phyloP scores from a whole-genome alignment of 2,329 filamentous ascomycete genomes.

The Paecilomyces variotii region DNA sequence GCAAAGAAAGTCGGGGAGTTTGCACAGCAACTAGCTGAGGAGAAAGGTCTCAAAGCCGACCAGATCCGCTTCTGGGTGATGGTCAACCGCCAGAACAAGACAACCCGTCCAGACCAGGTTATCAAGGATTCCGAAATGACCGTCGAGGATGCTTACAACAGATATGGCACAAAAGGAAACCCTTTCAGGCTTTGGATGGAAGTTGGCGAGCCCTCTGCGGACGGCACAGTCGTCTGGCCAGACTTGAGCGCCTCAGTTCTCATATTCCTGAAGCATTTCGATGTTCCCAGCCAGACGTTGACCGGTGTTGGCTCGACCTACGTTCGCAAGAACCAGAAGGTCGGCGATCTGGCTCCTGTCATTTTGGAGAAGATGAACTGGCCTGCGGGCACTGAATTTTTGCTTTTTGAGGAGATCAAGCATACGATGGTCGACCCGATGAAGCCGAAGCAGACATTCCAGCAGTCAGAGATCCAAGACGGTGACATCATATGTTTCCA shows the following conservation, averaged over 20 bases:
- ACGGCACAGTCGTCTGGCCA: constrained; percentile 65
- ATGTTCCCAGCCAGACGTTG: constrained; percentile 66
- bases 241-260: constrained; percentile 56
- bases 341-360: constrained; percentile 69
- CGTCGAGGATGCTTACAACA: constrained; percentile 63
- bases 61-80: constrained; percentile 85
- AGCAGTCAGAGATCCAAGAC: constrained; percentile 89
- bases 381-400: constrained; percentile 63
- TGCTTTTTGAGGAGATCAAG: constrained; percentile 95
- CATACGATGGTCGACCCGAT: constrained; percentile 93
- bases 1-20: constrained; percentile 72
- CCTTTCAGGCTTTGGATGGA: constrained; percentile 82
- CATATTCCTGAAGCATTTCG: constrained; percentile 88
- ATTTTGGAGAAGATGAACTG: constrained; percentile 82
- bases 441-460: constrained; percentile 82
- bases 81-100: constrained; percentile 98
- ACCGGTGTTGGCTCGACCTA: constrained; percentile 76
- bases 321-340: constrained; percentile 77
- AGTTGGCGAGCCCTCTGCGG: constrained; percentile 58
- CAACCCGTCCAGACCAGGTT: constrained; percentile 79
- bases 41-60: constrained; percentile 59
- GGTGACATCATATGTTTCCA: constrained; percentile 97
- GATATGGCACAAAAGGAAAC: constrained; percentile 60
- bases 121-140: constrained; percentile 70
- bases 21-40: constrained; percentile 59